Evolutionary conservation across 208 protist species (phyloP).

Genomic region (Angomonas ambiguus): DNA sequence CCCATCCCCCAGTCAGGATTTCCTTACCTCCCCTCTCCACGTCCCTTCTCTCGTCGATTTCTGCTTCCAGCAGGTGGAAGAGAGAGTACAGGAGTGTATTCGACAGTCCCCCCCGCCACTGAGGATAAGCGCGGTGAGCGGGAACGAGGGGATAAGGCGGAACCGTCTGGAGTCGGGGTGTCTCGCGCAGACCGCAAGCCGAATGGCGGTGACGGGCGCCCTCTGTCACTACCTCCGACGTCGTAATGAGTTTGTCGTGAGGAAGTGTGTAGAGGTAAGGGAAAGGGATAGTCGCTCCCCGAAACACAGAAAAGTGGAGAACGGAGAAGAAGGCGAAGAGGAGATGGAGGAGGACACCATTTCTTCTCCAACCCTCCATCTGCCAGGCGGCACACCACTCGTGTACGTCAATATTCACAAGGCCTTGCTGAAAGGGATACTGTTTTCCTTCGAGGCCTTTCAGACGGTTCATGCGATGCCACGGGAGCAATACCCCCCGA

Average conservation of each 20-base stretch:
- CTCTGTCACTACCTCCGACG: constrained; percentile 35
- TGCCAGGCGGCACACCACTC: no score
- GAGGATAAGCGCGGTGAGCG: not conserved
- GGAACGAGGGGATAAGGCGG: not conserved
- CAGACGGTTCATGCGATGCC: constrained; percentile 64
- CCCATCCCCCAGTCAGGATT: constrained; percentile 11
- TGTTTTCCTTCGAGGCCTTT: constrained; percentile 77
- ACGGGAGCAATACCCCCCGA: constrained; percentile 62
- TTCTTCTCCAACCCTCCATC: no score
- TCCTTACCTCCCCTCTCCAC: not conserved
- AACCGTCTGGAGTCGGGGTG: constrained; percentile 36
- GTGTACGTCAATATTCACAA: constrained; percentile 20
- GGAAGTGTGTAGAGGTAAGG: not conserved
- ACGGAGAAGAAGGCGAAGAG: not conserved
- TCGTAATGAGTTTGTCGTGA: constrained; percentile 1
- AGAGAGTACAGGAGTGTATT: not conserved
- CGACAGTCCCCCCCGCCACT: not conserved
- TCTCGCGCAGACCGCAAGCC: constrained; percentile 39
- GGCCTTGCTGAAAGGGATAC: constrained; percentile 55
- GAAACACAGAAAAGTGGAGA: not conserved
- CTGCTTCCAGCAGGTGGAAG: not conserved
- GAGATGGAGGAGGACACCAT: no score
- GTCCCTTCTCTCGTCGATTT: not conserved
- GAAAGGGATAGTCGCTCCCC: not conserved
- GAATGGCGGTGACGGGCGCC: constrained; percentile 54